Percentiles rank a stretch among this genome's conserved stretches.
Evolutionary conservation across 192 early-diverging fungal genomes (phyloP).

Genomic region (Gigaspora rosea): DNA sequence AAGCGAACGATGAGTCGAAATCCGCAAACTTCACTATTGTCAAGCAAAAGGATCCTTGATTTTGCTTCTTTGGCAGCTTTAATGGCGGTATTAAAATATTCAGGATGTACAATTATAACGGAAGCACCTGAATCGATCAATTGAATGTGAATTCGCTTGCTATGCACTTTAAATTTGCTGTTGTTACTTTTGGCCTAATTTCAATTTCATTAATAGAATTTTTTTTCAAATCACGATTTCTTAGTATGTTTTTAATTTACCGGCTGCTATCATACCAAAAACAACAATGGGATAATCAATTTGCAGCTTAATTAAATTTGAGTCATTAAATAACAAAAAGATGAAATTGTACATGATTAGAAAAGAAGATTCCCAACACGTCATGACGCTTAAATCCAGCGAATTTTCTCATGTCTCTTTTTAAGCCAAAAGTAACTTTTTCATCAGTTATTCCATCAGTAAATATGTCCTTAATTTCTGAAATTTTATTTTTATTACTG

Average conservation of each 20-base stretch:
- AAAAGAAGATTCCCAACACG: slow-evolving; percentile 67
- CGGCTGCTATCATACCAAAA: slow-evolving; percentile 43
- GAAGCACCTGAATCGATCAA: slow-evolving; percentile 69
- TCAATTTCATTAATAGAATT: slow-evolving; percentile 28
- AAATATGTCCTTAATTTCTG: slow-evolving; percentile 42
- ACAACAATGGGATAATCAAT: slow-evolving; percentile 39
- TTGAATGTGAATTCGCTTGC: slow-evolving; percentile 73
- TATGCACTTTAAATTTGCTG: slow-evolving; percentile 84
- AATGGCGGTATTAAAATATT: slow-evolving; percentile 39
- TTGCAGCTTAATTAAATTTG: not conserved
- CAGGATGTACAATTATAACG: slow-evolving; percentile 57
- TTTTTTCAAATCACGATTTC: not conserved
- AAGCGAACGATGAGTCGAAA: slow-evolving; percentile 38
- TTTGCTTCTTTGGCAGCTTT: slow-evolving; percentile 38
- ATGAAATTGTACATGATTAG: slow-evolving; percentile 56
- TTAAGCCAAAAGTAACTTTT: slow-evolving; percentile 46
- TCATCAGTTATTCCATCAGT: slow-evolving; percentile 45
- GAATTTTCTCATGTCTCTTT: slow-evolving; percentile 37
- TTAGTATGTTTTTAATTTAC: slow-evolving; percentile 11
- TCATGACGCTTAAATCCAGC: slow-evolving; percentile 67
- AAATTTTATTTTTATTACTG: slow-evolving; percentile 41
- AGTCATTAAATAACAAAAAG: not conserved
- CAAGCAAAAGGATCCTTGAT: slow-evolving; percentile 47
- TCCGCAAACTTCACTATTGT: slow-evolving; percentile 39
- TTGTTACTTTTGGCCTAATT: slow-evolving; percentile 66